phyloP scores from a whole-genome alignment of 2,329 filamentous ascomycete species.

The Neoarthrinium moseri region DNA sequence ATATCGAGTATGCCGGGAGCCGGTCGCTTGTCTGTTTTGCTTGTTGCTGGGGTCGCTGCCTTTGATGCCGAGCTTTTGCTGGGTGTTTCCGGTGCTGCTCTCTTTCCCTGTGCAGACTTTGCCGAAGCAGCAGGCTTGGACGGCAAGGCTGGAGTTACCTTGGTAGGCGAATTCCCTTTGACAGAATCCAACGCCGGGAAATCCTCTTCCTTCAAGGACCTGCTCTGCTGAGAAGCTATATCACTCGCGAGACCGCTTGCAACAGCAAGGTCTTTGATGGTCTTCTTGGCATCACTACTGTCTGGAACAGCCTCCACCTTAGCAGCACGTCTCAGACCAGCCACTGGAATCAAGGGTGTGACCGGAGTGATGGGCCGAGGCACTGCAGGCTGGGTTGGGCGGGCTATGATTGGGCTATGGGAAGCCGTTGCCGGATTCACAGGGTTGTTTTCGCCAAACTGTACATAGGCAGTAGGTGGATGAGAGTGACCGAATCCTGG shows the following conservation, averaged over 20 bases:
- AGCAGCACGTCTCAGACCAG: conserved; percentile 20
- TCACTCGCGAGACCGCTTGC: conserved; percentile 48
- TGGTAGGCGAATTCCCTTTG: conserved; percentile 34
- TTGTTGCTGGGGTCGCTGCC: conserved; percentile 15
- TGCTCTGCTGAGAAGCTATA: conserved; percentile 39
- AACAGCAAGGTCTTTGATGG: conserved; percentile 42
- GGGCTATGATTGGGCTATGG: conserved; percentile 17
- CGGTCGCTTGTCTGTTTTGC: conserved; percentile 35
- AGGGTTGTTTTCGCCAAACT: conserved; percentile 16
- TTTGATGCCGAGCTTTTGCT: conserved; percentile 22
- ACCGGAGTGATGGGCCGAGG: conserved; percentile 31
- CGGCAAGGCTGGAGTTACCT: conserved; percentile 29
- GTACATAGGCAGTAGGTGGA: conserved; percentile 14
- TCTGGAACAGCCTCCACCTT: conserved; percentile 16
- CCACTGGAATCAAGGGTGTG: conserved; percentile 24
- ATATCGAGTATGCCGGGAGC: conserved; percentile 46
- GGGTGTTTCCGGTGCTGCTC: conserved; percentile 20
- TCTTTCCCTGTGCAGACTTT: conserved; percentile 22
- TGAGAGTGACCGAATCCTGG: conserved; percentile 43
- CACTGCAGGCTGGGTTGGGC: conserved; percentile 21
- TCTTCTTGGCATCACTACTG: conserved; percentile 36
- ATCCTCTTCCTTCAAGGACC: conserved; percentile 56
- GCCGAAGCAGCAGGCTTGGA: conserved; percentile 20
- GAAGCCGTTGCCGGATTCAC: conserved; percentile 17
- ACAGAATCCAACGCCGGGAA: conserved; percentile 58